phyloP scores from a whole-genome alignment of 2,329 filamentous ascomycete species.

The Exophiala sideris region DNA sequence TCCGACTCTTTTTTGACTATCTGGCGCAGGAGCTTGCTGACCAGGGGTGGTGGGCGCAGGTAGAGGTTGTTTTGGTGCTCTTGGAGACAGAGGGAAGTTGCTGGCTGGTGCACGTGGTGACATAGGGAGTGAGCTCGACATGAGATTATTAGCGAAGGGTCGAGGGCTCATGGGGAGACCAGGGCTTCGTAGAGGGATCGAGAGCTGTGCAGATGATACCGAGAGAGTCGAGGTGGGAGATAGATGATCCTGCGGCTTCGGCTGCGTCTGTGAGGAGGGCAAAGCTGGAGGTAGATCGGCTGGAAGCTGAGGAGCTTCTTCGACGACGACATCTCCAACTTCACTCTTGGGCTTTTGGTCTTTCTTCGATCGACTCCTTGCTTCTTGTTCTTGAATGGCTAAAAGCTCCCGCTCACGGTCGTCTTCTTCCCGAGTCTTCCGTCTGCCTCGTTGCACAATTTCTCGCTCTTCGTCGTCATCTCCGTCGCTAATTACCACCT shows the following conservation, averaged over 20 bases:
- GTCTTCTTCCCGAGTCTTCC: slow-evolving; percentile 84
- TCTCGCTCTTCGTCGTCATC: slow-evolving; percentile 23
- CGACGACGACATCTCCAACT: slow-evolving; percentile 33
- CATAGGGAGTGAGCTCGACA: slow-evolving; percentile 62
- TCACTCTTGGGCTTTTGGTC: slow-evolving; percentile 55
- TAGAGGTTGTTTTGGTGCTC: slow-evolving; percentile 69
- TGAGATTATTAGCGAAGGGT: slow-evolving; percentile 54
- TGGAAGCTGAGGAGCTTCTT: slow-evolving; percentile 9
- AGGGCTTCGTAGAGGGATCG: slow-evolving; percentile 56
- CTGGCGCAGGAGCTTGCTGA: slow-evolving; percentile 18
- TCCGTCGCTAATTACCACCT: slow-evolving; percentile 14
- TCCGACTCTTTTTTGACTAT: slow-evolving; percentile 34
- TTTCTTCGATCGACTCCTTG: slow-evolving; percentile 71
- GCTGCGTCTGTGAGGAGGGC: slow-evolving; percentile 8
- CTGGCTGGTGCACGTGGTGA: slow-evolving; percentile 57
- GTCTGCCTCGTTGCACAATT: slow-evolving; percentile 63
- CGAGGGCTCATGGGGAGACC: slow-evolving; percentile 62
- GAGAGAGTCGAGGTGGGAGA: slow-evolving; percentile 29
- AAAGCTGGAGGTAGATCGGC: slow-evolving; percentile 1
- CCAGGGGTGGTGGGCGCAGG: slow-evolving; percentile 68
- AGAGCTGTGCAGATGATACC: slow-evolving; percentile 25
- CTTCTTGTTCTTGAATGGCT: slow-evolving; percentile 64
- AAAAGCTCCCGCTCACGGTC: slow-evolving; percentile 71
- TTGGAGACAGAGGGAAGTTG: slow-evolving; percentile 63
- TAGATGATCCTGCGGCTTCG: slow-evolving; percentile 33